Base-by-base conservation (phyloP, 345 rosid species). In the Zanthoxylum bungeanum region DNA sequence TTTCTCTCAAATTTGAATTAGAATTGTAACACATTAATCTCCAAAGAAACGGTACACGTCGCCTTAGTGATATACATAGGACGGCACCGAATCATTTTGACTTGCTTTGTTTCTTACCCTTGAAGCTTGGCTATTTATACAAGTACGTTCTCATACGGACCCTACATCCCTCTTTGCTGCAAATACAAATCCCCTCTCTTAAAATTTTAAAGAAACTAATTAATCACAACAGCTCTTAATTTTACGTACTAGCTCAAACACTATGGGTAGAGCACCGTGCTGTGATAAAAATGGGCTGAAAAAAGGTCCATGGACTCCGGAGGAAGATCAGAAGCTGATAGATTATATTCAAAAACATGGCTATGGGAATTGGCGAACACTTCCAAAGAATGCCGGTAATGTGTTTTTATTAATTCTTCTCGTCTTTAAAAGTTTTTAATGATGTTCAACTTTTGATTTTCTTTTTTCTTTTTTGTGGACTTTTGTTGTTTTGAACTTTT, bases 51-150 rank as follows among this genome's bases (percentile, higher is more conserved):
- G 1, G 85, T 88, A 89, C 96, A 91, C 91, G 97, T 93, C 21
- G 79, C 80, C 71, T 59, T 68, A 24, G 44, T 19, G 60, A 73
- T 56, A 68, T 74, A 62, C 72, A 12, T 83, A 70, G 93, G 97
- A 81, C 96, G 98, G 98, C 88, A 86, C 98, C 98, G 88, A 86
- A 93, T 79, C 87, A 62, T 47, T 70, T 88, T 91, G 91, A 91
- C 94, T 86, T 84, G 59, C 58, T 68, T 80, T 4, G 67, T 58
- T 59, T 72, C 75, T 64, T 56, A 4, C 67, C 51, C 68, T 72
- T 70, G 39, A 36, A 7, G 6, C 46, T 50, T 19, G 16, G 36
- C 76, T 76, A 84, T 87, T 78, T 89, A 85, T 79, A 85, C 74
- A 69, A 17, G 72, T 77, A 78, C 78, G 63, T 67, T 27, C 73